Conservation (phyloP, 768 basidiomycete genomes). For the Phallus indusiatus region DNA sequence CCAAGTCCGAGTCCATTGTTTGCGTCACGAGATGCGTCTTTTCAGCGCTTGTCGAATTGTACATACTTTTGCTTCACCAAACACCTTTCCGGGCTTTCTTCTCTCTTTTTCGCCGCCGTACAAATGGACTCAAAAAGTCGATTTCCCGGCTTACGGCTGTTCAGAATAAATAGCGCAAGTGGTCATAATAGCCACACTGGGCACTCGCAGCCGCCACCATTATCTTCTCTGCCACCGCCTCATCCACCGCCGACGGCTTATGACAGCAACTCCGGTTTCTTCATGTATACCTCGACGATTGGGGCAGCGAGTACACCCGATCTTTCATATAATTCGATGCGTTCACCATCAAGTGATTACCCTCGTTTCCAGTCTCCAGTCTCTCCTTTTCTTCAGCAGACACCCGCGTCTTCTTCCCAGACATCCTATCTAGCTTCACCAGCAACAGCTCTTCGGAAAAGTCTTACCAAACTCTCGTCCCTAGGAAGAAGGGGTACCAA, state of each 20-base stretch:
- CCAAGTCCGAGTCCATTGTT: not conserved
- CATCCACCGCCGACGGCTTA: not conserved
- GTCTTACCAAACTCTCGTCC: slow-evolving; percentile 23
- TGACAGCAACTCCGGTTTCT: not conserved
- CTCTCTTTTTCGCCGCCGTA: not conserved
- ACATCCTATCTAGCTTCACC: not conserved
- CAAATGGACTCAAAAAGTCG: not conserved
- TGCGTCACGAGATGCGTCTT: not conserved
- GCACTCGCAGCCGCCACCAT: not conserved
- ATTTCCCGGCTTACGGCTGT: not conserved
- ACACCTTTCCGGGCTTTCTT: not conserved
- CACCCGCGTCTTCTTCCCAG: not conserved
- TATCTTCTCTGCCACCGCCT: not conserved
- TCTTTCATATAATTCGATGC: slow-evolving; percentile 17
- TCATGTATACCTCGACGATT: not conserved
- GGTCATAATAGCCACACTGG: not conserved
- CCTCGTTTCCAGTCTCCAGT: not conserved
- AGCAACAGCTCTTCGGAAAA: slow-evolving; percentile 15
- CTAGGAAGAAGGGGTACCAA: slow-evolving; percentile 26
- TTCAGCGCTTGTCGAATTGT: not conserved
- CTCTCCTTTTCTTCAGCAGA: not conserved
- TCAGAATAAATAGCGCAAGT: not conserved
- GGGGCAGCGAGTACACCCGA: not conserved
- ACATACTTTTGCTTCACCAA: no score
- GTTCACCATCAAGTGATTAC: slow-evolving; percentile 21